phyloP scores from a whole-genome alignment of 2,329 filamentous ascomycete species.

The Penicillium sp. region DNA sequence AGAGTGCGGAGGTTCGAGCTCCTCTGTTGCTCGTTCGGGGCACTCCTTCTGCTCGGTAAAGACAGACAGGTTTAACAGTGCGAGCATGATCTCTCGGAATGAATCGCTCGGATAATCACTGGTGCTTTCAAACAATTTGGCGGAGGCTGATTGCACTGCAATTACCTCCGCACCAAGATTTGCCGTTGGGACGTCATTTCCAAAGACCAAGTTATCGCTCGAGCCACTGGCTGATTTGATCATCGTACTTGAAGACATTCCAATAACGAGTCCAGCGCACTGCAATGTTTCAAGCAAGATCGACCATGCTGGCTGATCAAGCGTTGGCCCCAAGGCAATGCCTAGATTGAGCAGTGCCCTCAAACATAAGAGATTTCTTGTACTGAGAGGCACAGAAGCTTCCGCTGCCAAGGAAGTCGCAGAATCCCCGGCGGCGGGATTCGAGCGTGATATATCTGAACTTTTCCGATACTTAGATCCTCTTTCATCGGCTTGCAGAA shows the following conservation, averaged over 20 bases:
- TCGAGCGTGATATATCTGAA: conserved; percentile 21
- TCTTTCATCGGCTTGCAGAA: conserved; percentile 18
- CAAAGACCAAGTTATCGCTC: conserved; percentile 22
- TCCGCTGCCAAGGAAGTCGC: conserved; percentile 32
- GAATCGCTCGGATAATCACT: conserved; percentile 79
- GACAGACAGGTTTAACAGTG: conserved; percentile 65
- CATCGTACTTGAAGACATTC: conserved; percentile 28
- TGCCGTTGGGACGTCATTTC: conserved; percentile 45
- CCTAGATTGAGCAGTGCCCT: conserved; percentile 89
- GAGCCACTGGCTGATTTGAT: conserved; percentile 21
- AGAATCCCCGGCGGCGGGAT: conserved; percentile 24
- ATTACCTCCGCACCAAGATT: conserved; percentile 76
- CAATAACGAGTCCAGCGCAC: conserved; percentile 83
- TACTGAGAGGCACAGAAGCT: conserved; percentile 59
- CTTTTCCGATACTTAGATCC: conserved; percentile 28
- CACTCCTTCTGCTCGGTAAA: conserved; percentile 41
- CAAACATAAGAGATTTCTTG: conserved; percentile 82
- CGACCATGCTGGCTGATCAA: conserved; percentile 71
- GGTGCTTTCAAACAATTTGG: conserved; percentile 84
- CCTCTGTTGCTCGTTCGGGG: conserved; percentile 46
- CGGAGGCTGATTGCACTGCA: conserved; percentile 81
- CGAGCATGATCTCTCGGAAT: conserved; percentile 70
- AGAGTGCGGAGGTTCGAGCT: conserved; percentile 41
- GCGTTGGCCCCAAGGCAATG: conserved; percentile 84
- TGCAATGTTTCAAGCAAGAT: conserved; percentile 90